Base-by-base conservation (phyloP, 2,329 filamentous ascomycete species). In the Chaetomiaceae sp. region DNA sequence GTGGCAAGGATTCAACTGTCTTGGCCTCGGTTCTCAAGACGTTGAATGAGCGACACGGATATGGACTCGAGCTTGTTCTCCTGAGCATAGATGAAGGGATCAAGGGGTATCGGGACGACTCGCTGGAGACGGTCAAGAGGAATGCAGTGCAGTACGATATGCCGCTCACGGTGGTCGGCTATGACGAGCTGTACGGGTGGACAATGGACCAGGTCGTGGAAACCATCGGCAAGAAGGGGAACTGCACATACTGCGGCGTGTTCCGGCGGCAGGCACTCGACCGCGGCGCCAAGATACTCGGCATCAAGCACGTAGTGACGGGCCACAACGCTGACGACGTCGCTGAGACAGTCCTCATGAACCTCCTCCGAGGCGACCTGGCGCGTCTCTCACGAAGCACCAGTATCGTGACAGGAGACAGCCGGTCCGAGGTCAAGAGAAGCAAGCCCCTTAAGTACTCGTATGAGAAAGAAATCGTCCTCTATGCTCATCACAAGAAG, bases 171-270 rank as follows among this genome's bases (percentile, higher is more conserved):
- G 95, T 99, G 51, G 83, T 99, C 45, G 90, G 92, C 45, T 99
- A 99, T 65, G 86, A 86, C 49, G 88, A 96, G 65, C 76, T 99
- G 9, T 99, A 99, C 68, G 94, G 92, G 8, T 99, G 94, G 94
- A 96, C 91, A 1, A 99, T 99, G 94, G 94, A 99, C 66, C 90
- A 97, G 66, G 94, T 99, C 9, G 95, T 99, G 4, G 88, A 91
- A 64, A 89, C 92, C 43, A 88, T 99, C 46, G 94, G 94, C 13
- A 97, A 96, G 74, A 97, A 96, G 70, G 91, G 92, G 27, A 99
- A 99, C 71, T 99, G 94, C 78, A 99, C 95, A 27, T 99, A 99
- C 66, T 99, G 94, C 65, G 94, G 94, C 13, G 94, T 99, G 16
- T 99, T 99, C 67, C 80, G 94, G 49, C 81, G 95, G 54, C 94